Percentiles rank a stretch among this genome's conserved stretches.
Conservation (phyloP, 768 basidiomycete genomes). For the Dacryopinax primogenitus region DNA sequence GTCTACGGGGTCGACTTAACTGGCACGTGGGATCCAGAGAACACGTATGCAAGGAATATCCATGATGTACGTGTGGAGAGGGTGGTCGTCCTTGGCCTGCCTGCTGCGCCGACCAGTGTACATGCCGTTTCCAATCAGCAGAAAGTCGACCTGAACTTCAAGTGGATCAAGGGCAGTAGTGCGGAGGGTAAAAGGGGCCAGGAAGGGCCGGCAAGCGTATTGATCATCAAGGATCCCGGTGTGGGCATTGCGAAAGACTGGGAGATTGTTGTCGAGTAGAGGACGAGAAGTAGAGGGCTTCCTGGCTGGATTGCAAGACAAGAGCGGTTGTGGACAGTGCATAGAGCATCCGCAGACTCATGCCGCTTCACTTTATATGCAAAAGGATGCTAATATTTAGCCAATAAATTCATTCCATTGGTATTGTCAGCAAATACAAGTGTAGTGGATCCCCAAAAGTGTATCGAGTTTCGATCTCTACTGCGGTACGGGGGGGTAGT, state of each 20-base stretch:
- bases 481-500: neutral
- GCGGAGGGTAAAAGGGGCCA: slow-evolving; percentile 37
- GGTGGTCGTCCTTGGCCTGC: slow-evolving; percentile 64
- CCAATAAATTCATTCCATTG: slow-evolving; percentile 1
- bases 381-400: neutral
- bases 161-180: slow-evolving; percentile 47
- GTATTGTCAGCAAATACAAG: neutral
- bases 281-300: neutral
- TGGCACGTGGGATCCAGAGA: slow-evolving; percentile 38
- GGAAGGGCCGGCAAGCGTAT: slow-evolving; percentile 50
- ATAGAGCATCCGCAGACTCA: neutral
- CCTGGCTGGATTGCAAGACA: neutral
- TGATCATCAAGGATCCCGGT: slow-evolving; percentile 43
- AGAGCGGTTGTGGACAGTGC: no score
- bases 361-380: neutral
- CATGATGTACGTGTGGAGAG: slow-evolving; percentile 66
- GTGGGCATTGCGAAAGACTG: slow-evolving; percentile 27
- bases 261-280: slow-evolving; percentile 26
- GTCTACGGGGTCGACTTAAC: slow-evolving; percentile 41
- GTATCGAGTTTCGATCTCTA: neutral
- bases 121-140: slow-evolving; percentile 32
- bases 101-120: slow-evolving; percentile 47
- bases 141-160: slow-evolving; percentile 47
- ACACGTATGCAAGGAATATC: slow-evolving; percentile 57
- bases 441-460: neutral